Conservation (phyloP, 176 grass and related monocot genomes). For the maize (Zea mays) region Zm-B73-REFERENCE-NAM-5.0 NC_050098.1:9364001-9364500, state of each 20-base stretch:
- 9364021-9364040: conserved; percentile 20
- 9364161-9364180: conserved; percentile 19
- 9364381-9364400: conserved; percentile 87
- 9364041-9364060: conserved; percentile 22
- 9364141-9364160: conserved; percentile 33
- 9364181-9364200: conserved; percentile 1
- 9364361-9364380: conserved; percentile 24
- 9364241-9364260: conserved; percentile 13
- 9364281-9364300: background rate
- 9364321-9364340: background rate
- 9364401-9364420: conserved; percentile 97
- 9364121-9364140: background rate
- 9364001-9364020: conserved; percentile 9
- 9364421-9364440: conserved; percentile 86
- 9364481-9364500: conserved; percentile 67
- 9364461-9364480: conserved; percentile 94
- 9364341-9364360: conserved; percentile 20
- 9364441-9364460: conserved; percentile 98
- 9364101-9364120: conserved; percentile 7
- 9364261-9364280: conserved; percentile 8
- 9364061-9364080: conserved; percentile 25
- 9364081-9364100: conserved; percentile 11
- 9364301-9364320: background rate
- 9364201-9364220: conserved; percentile 25
- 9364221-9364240: conserved; percentile 23